Conservation (phyloP, 2,329 filamentous ascomycete genomes). For the Tolypocladium endophyticum region DNA sequence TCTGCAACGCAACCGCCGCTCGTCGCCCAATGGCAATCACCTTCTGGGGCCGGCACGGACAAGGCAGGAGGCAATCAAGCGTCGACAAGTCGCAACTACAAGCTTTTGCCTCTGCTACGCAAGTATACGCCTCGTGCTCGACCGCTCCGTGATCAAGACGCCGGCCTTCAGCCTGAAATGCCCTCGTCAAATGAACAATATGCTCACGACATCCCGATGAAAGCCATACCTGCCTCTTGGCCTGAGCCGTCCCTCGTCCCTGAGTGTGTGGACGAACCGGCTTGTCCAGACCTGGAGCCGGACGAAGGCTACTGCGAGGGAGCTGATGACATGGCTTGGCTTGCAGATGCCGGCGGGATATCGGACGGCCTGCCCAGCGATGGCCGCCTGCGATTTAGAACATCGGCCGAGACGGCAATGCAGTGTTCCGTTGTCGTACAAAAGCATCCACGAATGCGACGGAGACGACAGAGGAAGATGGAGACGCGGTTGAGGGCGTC, state of each 20-base stretch:
- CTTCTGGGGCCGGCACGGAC: neutral
- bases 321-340: constrained; percentile 2
- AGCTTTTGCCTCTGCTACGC: neutral
- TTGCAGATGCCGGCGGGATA: neutral
- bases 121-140: neutral
- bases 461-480: constrained; percentile 4
- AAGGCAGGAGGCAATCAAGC: neutral
- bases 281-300: neutral
- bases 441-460: constrained; percentile 6
- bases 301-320: constrained; percentile 6
- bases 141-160: neutral
- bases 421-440: constrained; percentile 6
- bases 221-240: neutral
- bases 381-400: constrained; percentile 2
- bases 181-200: neutral
- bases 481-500: neutral
- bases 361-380: constrained; percentile 1
- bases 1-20: no score
- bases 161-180: neutral
- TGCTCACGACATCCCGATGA: neutral
- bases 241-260: neutral
- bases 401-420: constrained; percentile 6
- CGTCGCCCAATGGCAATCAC: neutral
- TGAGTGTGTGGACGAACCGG: neutral
- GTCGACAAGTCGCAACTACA: neutral